Base-by-base conservation (phyloP, 768 basidiomycete species). In the Trametes villosa region DNA sequence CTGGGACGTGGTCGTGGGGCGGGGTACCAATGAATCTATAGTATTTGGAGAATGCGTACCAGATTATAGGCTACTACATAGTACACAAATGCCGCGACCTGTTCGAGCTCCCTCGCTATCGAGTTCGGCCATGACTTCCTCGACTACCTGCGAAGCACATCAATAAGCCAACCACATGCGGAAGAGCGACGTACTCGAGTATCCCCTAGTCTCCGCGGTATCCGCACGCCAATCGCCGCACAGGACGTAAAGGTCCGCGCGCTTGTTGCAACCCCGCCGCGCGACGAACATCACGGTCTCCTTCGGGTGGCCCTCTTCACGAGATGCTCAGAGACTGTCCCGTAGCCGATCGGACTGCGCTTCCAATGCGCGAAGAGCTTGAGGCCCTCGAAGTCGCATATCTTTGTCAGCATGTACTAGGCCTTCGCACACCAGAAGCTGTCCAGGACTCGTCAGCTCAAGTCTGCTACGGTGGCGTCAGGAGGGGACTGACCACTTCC, bases 341-440 rank as follows among this genome's bases (percentile, higher is more conserved):
- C 96, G 69, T 96, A 98, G 1, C 97, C 96, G 59, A 98, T 98
- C 4, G 96, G 96, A 72, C 91, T 94, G 65, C 93, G 84, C 74
- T 86, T 95, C 34, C 89, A 90, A 66, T 87, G 90, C 1, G 94
- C 86, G 71, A 99, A 96, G 0, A 81, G 71, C 48, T 98, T 94
- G 15, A 98, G 80, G 2, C 83, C 86, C 33, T 95, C 91, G 73
- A 95, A 98, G 73, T 97, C 94, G 59, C 86, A 80, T 22, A 83
- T 77, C n/a, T 82, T 80, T 9, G 89, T 88, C 56, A 98, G 75
- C 0, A 94, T 90, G 54, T 92, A 84, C 5, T n/a, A n/a, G n/a
- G 98, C 74, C 72, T 97, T 98, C 65, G 94, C 70, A 75, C 94
- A 91, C 95, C 95, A 98, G 75, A 94, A 98, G 48, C 96, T 97